Percentiles rank a stretch among this genome's conserved stretches.
Conservation (phyloP, 306 rosid genomes). For the Fagus sylvatica region DNA sequence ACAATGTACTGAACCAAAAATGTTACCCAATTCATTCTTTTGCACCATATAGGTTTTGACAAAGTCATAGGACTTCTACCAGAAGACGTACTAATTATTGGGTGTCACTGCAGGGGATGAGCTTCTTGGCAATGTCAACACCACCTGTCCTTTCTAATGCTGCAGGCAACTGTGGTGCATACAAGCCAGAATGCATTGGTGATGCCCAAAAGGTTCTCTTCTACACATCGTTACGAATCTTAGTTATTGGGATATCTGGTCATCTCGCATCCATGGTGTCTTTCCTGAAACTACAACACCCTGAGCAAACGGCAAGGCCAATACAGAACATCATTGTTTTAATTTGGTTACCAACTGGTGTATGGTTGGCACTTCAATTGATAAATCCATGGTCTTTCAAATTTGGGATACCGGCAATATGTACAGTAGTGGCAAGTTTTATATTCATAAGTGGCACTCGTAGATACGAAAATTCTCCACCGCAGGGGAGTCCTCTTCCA, state of each 20-base stretch:
- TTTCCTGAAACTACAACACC: not conserved
- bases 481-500: conserved; percentile 3
- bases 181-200: not conserved
- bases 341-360: not conserved
- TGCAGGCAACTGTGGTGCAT: not conserved
- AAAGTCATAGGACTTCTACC: too few species aligned
- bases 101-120: conserved; percentile 12
- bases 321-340: too few species aligned
- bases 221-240: not conserved
- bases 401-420: too few species aligned
- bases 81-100: not conserved
- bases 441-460: conserved; percentile 27
- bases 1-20: too few species aligned
- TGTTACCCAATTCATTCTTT: too few species aligned
- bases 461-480: not conserved
- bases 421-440: conserved; percentile 3
- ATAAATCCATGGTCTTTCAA: too few species aligned
- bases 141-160: not conserved
- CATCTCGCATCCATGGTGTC: not conserved
- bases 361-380: too few species aligned
- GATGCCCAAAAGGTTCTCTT: conserved; percentile 2
- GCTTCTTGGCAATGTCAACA: conserved; percentile 1
- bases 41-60: too few species aligned
- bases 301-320: not conserved
- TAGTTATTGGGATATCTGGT: conserved; percentile 2